A percentile compares a stretch with the other conserved stretches of the same genome.
Evolutionary conservation across 805 yeast species (phyloP).

Genomic region (Torulaspora gathmanii): DNA sequence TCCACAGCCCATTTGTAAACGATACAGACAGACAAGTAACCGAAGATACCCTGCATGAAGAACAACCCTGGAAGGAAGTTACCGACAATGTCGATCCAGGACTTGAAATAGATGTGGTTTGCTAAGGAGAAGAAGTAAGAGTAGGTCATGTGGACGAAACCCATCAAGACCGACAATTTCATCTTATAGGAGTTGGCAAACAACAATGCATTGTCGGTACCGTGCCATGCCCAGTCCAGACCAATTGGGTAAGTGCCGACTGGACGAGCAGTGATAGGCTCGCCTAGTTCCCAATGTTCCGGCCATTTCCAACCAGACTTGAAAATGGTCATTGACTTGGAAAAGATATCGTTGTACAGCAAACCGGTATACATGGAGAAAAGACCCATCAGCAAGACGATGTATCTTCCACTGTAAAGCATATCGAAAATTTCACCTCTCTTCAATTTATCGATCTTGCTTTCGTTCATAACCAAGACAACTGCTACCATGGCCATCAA

Average conservation of each 20-base stretch:
- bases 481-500: slow-evolving; percentile 54
- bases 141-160: slow-evolving; percentile 69
- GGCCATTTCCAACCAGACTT: slow-evolving; percentile 71
- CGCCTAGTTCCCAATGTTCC: slow-evolving; percentile 45
- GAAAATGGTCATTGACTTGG: slow-evolving; percentile 64
- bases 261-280: slow-evolving; percentile 44
- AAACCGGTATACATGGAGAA: slow-evolving; percentile 74
- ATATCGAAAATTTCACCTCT: slow-evolving; percentile 73
- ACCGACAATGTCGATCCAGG: slow-evolving; percentile 62
- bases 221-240: slow-evolving; percentile 73
- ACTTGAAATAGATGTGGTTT: slow-evolving; percentile 53
- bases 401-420: slow-evolving; percentile 70
- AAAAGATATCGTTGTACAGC: slow-evolving; percentile 66
- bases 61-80: slow-evolving; percentile 69
- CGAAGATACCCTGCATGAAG: slow-evolving; percentile 73
- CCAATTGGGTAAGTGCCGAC: slow-evolving; percentile 58
- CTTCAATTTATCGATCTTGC: slow-evolving; percentile 47
- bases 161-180: slow-evolving; percentile 73
- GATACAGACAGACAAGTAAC: slow-evolving; percentile 61
- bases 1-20: slow-evolving; percentile 71
- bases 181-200: slow-evolving; percentile 72
- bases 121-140: slow-evolving; percentile 65
- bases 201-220: slow-evolving; percentile 65
- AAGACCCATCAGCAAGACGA: slow-evolving; percentile 62
- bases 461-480: slow-evolving; percentile 52